Evolutionary conservation across 495 filamentous ascomycete genomes (phyloP), one percentile per base, ranked within the genome.

Genomic region (Penicillium crystallinum): DNA sequence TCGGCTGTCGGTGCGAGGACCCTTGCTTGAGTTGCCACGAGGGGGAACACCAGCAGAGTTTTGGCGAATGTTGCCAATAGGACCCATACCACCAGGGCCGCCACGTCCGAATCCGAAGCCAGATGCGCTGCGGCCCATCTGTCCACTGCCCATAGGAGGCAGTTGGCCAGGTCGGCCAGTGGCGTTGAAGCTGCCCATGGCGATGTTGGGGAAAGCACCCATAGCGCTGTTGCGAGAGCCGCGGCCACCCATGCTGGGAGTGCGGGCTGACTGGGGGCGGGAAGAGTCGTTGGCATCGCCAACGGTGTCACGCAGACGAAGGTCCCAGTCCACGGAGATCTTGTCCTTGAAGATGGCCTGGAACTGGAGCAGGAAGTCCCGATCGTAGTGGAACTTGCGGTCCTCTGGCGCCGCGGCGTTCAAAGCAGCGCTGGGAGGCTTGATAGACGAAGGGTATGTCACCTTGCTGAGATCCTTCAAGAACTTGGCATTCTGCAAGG

Each of bases 321-420:
- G 70, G 48, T 91, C 85, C 83, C 96, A 98, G 58, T 97, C 91
- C 12, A 89, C 56, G 2, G 90, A 91, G 9, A 93, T 93, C 70
- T 97, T 95, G 70, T 98, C 93, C 48, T 86, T 93, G 72, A 96
- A 99, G 2, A 90, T 88, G 46, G 75, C 73, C 74, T 97, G 86
- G 79, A 99, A 99, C 64, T 99, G 95, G n/a, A 97, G 77, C 69
- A 99, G 75, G 79, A 99, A 99, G 42, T 89, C 83, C 51, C 88
- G 87, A 67, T 97, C 89, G 72, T 99, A 99, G 63, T 91, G 89
- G 79, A 96, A 96, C 62, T 88, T 91, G 58, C 85, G 83, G 55
- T 86, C 87, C 49, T 77, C 81, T 4, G 87, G 79, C 15, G 87
- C 84, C 40, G 75, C 83, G 23, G 80, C 72, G 63, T 96, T 99